Conservation (phyloP, 1,139 yeast genomes). For the Candida glucosophila region DNA sequence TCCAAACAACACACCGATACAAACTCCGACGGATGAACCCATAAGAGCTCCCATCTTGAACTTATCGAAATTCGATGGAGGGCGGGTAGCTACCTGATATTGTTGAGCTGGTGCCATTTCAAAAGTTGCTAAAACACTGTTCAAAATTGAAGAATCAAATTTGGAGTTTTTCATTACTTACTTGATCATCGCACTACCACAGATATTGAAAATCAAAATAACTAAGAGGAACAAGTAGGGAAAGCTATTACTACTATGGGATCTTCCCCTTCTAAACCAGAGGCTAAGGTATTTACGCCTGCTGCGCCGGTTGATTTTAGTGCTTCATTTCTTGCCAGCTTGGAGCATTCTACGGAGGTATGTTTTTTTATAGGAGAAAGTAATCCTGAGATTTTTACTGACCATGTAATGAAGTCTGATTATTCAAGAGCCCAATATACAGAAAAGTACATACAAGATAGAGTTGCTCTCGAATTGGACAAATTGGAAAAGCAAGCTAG, state of each 20-base stretch:
- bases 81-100: conserved; percentile 62
- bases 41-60: conserved; percentile 97
- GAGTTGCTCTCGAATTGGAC: conserved; percentile 60
- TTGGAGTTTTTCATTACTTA: no score
- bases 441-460: conserved; percentile 69
- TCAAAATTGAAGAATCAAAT: background rate
- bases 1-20: conserved; percentile 91
- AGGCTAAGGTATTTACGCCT: conserved; percentile 61
- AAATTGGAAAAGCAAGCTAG: conserved; percentile 55
- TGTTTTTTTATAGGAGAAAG: conserved; percentile 16
- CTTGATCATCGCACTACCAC: no score
- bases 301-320: conserved; percentile 69
- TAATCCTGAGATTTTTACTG: conserved; percentile 1
- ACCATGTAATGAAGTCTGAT: conserved; percentile 43
- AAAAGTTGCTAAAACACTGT: conserved; percentile 1
- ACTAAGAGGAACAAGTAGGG: background rate
- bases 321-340: conserved; percentile 57
- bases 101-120: conserved; percentile 82
- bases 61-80: conserved; percentile 87
- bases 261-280: conserved; percentile 48
- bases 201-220: background rate
- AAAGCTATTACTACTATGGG: conserved; percentile 31
- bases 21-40: conserved; percentile 96
- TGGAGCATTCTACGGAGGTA: conserved; percentile 64
- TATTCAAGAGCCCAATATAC: conserved; percentile 74